Conservation (phyloP, 352 stramenopile species). For the Aphanomyces invadans region DNA sequence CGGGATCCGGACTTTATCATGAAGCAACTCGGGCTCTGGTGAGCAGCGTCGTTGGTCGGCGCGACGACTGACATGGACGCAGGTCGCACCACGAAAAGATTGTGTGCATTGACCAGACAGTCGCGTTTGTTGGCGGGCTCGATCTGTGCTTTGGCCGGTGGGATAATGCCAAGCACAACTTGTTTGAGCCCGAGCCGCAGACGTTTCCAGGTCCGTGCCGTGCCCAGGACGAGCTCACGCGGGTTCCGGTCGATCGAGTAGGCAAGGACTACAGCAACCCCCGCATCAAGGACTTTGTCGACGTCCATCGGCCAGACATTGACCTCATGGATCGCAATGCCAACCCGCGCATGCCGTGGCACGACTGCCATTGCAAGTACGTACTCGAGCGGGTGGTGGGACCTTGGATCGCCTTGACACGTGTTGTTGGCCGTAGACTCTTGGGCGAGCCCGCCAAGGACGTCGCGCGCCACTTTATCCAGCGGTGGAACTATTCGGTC, state of each 20-base stretch:
- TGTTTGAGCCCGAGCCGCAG: conserved; percentile 58
- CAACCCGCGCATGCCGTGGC: conserved; percentile 78
- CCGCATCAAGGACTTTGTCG: conserved; percentile 75
- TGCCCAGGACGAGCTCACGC: too few relatives aligned
- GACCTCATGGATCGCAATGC: conserved; percentile 68
- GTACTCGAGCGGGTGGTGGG: too few relatives aligned
- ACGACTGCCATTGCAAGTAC: conserved; percentile 66
- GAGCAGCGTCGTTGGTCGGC: too few relatives aligned
- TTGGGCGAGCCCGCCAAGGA: conserved; percentile 71
- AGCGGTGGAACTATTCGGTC: conserved; percentile 84
- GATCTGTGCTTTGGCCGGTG: conserved; percentile 87
- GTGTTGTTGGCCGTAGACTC: too few relatives aligned
- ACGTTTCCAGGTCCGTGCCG: conserved; percentile 35
- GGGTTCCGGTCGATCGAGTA: too few relatives aligned
- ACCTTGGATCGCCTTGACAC: too few relatives aligned
- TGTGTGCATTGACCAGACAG: conserved; percentile 80
- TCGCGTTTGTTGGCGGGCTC: conserved; percentile 85
- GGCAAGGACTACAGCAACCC: conserved; percentile 84
- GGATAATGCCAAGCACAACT: conserved; percentile 55
- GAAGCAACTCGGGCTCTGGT: conserved; percentile 78
- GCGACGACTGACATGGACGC: too few relatives aligned
- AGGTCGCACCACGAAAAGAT: conserved; percentile 91
- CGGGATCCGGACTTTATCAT: conserved; percentile 85
- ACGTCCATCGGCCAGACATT: conserved; percentile 60
- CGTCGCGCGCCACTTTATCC: conserved; percentile 78